These are phyloP conservation scores for Talaromyces sp. DNA, from an alignment of 2,329 filamentous ascomycete species.

Conservation along the genomic window DNA sequence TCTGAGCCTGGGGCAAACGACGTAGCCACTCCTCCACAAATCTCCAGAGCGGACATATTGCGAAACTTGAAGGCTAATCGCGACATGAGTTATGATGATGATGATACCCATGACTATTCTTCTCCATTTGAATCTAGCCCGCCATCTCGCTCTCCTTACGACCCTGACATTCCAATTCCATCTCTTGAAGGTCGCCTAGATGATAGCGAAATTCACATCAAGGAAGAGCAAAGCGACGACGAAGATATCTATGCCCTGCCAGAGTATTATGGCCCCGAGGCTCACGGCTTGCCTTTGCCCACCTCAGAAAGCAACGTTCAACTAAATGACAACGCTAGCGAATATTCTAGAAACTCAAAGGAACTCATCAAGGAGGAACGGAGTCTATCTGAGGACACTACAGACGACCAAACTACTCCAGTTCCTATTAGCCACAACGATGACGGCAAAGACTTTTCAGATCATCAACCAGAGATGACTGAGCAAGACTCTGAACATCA, in stretches of 20 bases:
- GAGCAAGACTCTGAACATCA: background rate
- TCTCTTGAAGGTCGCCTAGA: slow-evolving; percentile 67
- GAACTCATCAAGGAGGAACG: slow-evolving; percentile 22
- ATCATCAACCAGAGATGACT: background rate
- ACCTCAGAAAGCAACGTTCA: slow-evolving; percentile 31
- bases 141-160: slow-evolving; percentile 57
- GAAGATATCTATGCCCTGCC: slow-evolving; percentile 62
- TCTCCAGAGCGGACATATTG: slow-evolving; percentile 90
- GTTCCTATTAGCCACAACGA: slow-evolving; percentile 20
- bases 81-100: slow-evolving; percentile 59
- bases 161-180: slow-evolving; percentile 86
- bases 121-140: slow-evolving; percentile 53
- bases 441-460: slow-evolving; percentile 33
- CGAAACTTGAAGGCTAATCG: slow-evolving; percentile 66
- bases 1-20: slow-evolving; percentile 36
- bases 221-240: slow-evolving; percentile 59
- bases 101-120: slow-evolving; percentile 60
- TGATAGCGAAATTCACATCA: slow-evolving; percentile 55
- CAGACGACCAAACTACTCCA: slow-evolving; percentile 27
- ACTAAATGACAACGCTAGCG: slow-evolving; percentile 53
- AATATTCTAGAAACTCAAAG: slow-evolving; percentile 46
- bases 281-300: slow-evolving; percentile 40
- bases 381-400: slow-evolving; percentile 18
- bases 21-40: slow-evolving; percentile 62
- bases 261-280: slow-evolving; percentile 43